Conservation (phyloP, 2,329 filamentous ascomycete species). For the Beauveria brongniartii region DNA sequence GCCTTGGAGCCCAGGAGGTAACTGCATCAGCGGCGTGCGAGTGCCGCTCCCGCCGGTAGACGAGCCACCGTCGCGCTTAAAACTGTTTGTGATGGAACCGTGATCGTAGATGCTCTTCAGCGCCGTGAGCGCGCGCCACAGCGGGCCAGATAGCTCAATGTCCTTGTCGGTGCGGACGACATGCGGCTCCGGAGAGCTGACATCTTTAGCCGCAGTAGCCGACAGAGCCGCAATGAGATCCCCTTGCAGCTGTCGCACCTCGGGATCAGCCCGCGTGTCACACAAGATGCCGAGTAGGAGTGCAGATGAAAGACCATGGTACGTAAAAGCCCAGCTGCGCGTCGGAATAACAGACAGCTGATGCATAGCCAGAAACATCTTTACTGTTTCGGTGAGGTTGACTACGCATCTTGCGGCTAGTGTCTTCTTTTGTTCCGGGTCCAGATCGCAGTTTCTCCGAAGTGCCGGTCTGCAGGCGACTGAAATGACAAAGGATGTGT, state of each 20-base stretch:
- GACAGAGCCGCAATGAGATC: conserved; percentile 57
- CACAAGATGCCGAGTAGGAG: conserved; percentile 55
- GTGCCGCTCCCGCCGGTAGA: conserved; percentile 38
- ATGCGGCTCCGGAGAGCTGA: conserved; percentile 43
- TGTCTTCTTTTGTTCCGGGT: conserved; percentile 42
- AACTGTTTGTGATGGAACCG: conserved; percentile 45
- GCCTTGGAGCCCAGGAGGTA: conserved; percentile 18
- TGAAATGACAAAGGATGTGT: conserved; percentile 57
- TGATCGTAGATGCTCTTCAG: conserved; percentile 61
- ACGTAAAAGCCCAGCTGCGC: conserved; percentile 60
- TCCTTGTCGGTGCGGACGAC: conserved; percentile 49
- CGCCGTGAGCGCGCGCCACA: conserved; percentile 52
- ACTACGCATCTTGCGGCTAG: conserved; percentile 52
- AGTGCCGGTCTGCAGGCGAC: conserved; percentile 57
- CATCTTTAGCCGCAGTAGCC: conserved; percentile 55
- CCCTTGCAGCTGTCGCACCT: conserved; percentile 55
- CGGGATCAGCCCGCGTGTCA: conserved; percentile 55
- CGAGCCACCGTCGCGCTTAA: conserved; percentile 41
- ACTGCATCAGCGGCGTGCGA: conserved; percentile 31
- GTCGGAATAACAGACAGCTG: conserved; percentile 59
- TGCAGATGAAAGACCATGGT: conserved; percentile 58
- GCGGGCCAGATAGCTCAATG: conserved; percentile 53
- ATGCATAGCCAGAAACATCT: conserved; percentile 63
- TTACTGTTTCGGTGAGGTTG: conserved; percentile 56
- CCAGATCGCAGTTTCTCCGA: conserved; percentile 44